Conservation (phyloP, 2,329 filamentous ascomycete genomes). For the Fusarium goolgardi region DNA sequence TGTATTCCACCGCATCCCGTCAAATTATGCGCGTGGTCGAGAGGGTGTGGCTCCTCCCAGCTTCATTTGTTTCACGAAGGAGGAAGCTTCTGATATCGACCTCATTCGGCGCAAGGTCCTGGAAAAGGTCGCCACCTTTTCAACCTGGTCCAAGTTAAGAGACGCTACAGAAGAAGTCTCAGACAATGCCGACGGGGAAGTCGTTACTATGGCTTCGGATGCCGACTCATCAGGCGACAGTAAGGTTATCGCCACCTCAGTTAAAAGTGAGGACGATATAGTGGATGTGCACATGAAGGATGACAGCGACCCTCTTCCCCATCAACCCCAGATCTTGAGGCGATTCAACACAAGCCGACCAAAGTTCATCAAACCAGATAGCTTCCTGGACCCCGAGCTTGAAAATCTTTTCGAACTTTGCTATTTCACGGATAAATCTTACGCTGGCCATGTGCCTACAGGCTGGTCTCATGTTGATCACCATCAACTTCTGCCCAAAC, state of each 20-base stretch:
- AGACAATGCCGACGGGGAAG: constrained; percentile 73
- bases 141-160: constrained; percentile 73
- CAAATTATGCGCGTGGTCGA: constrained; percentile 47
- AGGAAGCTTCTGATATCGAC: constrained; percentile 76
- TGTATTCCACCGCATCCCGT: constrained; percentile 70
- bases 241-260: constrained; percentile 79
- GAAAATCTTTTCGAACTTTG: constrained; percentile 82
- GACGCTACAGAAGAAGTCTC: constrained; percentile 61
- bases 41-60: constrained; percentile 63
- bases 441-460: constrained; percentile 71
- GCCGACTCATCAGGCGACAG: constrained; percentile 75
- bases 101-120: constrained; percentile 83
- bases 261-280: constrained; percentile 89
- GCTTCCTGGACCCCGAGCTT: constrained; percentile 70
- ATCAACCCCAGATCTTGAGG: constrained; percentile 52
- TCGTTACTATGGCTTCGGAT: constrained; percentile 72
- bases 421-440: constrained; percentile 65
- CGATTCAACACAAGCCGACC: constrained; percentile 63
- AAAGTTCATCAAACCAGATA: constrained; percentile 63
- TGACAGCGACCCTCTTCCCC: constrained; percentile 52
- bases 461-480: constrained; percentile 75
- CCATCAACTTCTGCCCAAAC: constrained; percentile 66
- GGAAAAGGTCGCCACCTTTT: constrained; percentile 79
- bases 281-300: constrained; percentile 91
- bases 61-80: constrained; percentile 79